A percentile compares a stretch with the other conserved stretches of the same genome.
phyloP scores from a whole-genome alignment of 306 rosid genomes.

The Lupinus albus region DNA sequence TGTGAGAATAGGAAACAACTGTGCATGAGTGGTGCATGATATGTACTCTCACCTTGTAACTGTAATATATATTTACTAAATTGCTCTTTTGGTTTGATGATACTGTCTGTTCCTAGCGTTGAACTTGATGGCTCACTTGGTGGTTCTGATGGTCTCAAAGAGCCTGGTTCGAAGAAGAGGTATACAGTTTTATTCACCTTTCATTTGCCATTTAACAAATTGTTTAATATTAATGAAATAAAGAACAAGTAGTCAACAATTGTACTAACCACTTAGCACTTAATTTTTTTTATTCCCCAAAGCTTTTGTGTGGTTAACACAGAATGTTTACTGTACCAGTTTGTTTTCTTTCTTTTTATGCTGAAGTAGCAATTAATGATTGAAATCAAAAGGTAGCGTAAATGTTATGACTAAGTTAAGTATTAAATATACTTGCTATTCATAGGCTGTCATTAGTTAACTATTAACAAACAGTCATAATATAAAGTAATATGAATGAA shows the following conservation, averaged over 20 bases:
- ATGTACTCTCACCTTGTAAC: neutral
- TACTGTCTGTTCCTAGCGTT: conserved; percentile 51
- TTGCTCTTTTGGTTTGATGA: conserved; percentile 34
- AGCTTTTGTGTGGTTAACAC: conserved; percentile 1
- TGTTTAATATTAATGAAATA: neutral
- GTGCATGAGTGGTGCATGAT: neutral
- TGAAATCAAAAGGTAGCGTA: neutral
- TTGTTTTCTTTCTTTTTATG: neutral
- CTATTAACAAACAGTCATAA: conserved; percentile 2
- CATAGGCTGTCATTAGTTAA: conserved; percentile 2
- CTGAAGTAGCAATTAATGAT: neutral
- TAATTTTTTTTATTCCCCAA: neutral
- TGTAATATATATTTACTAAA: conserved; percentile 29
- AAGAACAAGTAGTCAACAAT: conserved; percentile 2
- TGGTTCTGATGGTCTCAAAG: conserved; percentile 67
- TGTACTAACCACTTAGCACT: neutral
- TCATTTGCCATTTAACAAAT: conserved; percentile 1
- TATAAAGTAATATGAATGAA: conserved; percentile 10
- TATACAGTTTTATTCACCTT: conserved; percentile 25
- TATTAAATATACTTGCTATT: neutral
- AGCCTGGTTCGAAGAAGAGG: conserved; percentile 86
- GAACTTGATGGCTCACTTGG: conserved; percentile 76
- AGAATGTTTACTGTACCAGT: neutral
- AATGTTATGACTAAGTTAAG: neutral
- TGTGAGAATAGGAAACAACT: neutral